These are phyloP conservation scores for Mycena epipterygia DNA, from an alignment of 768 basidiomycete genomes.

Conservation along the genomic window DNA sequence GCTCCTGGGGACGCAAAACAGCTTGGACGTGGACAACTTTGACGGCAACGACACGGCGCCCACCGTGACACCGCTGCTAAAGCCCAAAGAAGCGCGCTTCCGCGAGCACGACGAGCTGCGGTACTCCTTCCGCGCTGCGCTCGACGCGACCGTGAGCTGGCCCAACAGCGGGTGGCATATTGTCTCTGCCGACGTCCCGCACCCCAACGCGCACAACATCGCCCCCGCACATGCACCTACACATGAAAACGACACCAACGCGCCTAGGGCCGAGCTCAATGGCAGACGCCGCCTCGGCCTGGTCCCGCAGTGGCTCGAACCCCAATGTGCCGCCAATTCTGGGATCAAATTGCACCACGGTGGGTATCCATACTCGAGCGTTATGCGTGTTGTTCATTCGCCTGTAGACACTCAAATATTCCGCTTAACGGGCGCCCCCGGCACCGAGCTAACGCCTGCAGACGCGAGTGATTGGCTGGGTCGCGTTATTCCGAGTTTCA, in stretches of 20 bases:
- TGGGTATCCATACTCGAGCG: conserved; percentile 32
- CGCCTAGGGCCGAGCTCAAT: neutral
- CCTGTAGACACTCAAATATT: conserved; percentile 35
- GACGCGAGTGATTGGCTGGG: conserved; percentile 24
- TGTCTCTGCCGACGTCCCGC: conserved; percentile 49
- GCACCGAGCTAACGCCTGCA: neutral
- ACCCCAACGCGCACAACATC: neutral
- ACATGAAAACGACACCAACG: no score
- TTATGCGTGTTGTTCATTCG: no score
- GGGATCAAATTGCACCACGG: conserved; percentile 50
- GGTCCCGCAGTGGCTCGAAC: conserved; percentile 56
- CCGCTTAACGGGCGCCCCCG: conserved; percentile 31
- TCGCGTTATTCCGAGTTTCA: conserved; percentile 43
- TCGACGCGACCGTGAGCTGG: conserved; percentile 45
- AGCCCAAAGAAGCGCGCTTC: conserved; percentile 33
- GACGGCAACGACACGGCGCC: no score
- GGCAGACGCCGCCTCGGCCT: conserved; percentile 48
- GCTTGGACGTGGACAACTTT: no score
- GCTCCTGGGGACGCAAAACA: conserved; percentile 7
- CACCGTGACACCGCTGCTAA: no score
- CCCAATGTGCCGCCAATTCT: conserved; percentile 41
- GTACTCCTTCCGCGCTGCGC: conserved; percentile 51
- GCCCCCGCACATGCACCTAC: no score
- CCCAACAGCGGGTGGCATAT: conserved; percentile 47
- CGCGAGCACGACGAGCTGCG: conserved; percentile 55